Conservation (phyloP, 169 alveolate species). For the Plasmodium cynomolgi region DNA sequence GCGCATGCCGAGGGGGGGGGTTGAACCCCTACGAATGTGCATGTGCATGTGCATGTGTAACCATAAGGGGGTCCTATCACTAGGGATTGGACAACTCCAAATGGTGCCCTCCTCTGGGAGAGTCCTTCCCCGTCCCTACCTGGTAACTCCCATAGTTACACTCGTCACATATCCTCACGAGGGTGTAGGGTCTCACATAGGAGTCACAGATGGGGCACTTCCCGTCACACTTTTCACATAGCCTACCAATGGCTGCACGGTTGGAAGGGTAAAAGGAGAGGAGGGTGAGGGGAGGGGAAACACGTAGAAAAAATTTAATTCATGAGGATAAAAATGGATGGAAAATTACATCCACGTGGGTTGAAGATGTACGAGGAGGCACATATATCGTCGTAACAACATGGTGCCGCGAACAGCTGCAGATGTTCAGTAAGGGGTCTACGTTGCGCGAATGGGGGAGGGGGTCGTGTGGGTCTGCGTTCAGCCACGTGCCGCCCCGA, state of each 20-base stretch:
- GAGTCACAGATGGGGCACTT: slow-evolving; percentile 99
- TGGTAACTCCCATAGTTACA: slow-evolving; percentile 98
- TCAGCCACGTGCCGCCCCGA: not conserved
- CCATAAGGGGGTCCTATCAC: not conserved
- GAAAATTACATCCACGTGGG: not conserved
- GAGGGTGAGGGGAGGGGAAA: not conserved
- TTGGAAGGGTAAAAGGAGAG: not conserved
- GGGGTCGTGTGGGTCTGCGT: too few species aligned
- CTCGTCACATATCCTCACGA: slow-evolving; percentile 98
- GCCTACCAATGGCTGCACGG: slow-evolving; percentile 94
- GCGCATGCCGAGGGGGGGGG: not conserved
- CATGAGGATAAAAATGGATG: too few species aligned
- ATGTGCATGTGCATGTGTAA: too few species aligned
- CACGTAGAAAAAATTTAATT: not conserved
- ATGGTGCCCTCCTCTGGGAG: not conserved
- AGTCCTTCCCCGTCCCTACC: slow-evolving; percentile 69
- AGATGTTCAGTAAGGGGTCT: not conserved
- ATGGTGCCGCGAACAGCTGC: not conserved
- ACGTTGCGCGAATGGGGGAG: not conserved
- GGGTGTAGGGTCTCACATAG: slow-evolving; percentile 97
- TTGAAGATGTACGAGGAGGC: not conserved
- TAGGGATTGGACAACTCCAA: not conserved
- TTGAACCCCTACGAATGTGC: not conserved
- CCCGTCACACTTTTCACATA: slow-evolving; percentile 99
- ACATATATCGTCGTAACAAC: not conserved